Percentiles rank a stretch among this genome's conserved stretches.
These are phyloP conservation scores for Russula dissimulans DNA, from an alignment of 768 basidiomycete genomes.

Conservation along the genomic window DNA sequence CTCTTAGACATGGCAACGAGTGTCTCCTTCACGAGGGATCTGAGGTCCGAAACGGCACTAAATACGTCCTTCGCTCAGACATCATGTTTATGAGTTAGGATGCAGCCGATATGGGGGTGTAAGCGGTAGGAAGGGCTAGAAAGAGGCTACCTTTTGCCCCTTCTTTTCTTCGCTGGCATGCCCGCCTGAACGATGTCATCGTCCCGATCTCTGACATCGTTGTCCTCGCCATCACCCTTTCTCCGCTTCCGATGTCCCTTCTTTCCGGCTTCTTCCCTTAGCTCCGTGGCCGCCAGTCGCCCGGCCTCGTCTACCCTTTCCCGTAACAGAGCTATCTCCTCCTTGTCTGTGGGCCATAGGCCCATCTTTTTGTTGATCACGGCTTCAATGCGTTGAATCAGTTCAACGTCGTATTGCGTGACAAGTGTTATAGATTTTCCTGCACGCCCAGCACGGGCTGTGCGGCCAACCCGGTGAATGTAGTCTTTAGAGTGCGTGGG, in stretches of 20 bases:
- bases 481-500: slow-evolving; percentile 99
- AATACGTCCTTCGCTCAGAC: slow-evolving; percentile 68
- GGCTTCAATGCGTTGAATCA: slow-evolving; percentile 88
- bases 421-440: slow-evolving; percentile 97
- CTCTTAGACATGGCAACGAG: slow-evolving; percentile 54
- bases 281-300: slow-evolving; percentile 62
- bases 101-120: not conserved
- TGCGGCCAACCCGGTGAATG: slow-evolving; percentile 95
- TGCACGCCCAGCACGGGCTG: slow-evolving; percentile 93
- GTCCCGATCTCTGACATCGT: slow-evolving; percentile 80
- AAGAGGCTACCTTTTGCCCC: slow-evolving; percentile 33
- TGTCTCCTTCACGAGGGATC: slow-evolving; percentile 70
- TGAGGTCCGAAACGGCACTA: slow-evolving; percentile 47
- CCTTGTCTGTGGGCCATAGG: slow-evolving; percentile 75
- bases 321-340: slow-evolving; percentile 77
- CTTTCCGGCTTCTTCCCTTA: slow-evolving; percentile 63
- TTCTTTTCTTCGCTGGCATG: slow-evolving; percentile 61
- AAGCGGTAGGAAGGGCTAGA: not conserved
- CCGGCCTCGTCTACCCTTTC: slow-evolving; percentile 88
- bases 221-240: slow-evolving; percentile 38
- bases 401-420: slow-evolving; percentile 96
- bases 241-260: slow-evolving; percentile 42
- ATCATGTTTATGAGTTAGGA: slow-evolving; percentile 50
- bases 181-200: slow-evolving; percentile 91
- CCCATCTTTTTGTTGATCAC: slow-evolving; percentile 91